Conservation (phyloP, 352 stramenopile species). For the Pythium sukuiense region DNA sequence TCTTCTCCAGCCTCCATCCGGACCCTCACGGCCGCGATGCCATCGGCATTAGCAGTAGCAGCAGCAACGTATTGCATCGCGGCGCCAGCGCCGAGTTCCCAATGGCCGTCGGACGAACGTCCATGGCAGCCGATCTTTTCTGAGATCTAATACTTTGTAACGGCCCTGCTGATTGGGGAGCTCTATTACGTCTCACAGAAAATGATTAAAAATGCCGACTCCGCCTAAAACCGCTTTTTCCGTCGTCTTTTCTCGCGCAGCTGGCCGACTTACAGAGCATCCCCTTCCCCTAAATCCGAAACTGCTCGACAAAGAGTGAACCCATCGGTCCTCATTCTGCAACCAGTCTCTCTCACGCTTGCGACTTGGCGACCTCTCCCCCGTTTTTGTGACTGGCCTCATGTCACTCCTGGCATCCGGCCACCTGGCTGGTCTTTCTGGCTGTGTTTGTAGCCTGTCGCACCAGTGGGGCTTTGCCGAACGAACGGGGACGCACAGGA, state of each 20-base stretch:
- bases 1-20: constrained; percentile 34
- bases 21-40: not conserved
- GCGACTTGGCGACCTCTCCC: not conserved
- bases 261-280: not conserved
- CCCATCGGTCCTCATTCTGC: not conserved
- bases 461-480: not conserved
- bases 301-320: not conserved
- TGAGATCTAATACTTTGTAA: constrained; percentile 1
- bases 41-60: not conserved
- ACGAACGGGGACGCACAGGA: not conserved
- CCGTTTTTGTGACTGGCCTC: not conserved
- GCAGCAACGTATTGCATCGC: not conserved
- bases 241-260: not conserved
- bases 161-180: too few relatives aligned
- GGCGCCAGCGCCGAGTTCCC: not conserved
- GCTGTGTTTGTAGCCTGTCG: too few relatives aligned
- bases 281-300: not conserved
- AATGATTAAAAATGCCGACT: not conserved
- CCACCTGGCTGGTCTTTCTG: not conserved
- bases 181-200: not conserved
- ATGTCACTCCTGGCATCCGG: not conserved
- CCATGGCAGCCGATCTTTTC: not conserved
- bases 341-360: not conserved
- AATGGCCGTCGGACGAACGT: not conserved
- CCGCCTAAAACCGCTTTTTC: not conserved